Evolutionary conservation across 2,329 filamentous ascomycete species (phyloP), one percentile per base, ranked within the genome.

Genomic region (Aspergillus arachidicola): DNA sequence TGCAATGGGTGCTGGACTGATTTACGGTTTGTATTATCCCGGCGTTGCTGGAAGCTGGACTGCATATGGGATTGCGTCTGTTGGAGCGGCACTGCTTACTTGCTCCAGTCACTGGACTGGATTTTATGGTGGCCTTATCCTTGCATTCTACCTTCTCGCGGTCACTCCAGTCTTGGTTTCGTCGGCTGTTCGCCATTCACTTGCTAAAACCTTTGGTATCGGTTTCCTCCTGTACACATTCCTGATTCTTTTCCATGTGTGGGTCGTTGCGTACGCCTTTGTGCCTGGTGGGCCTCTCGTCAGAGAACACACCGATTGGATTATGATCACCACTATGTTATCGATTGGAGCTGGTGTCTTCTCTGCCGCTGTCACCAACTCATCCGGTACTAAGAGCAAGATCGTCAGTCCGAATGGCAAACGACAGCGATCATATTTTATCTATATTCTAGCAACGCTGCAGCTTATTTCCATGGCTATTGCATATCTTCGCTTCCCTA

Each of bases 241-340:
- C 72, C 81, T 98, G 81, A 90, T 97, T 5, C 86, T 99, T n/a
- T 97, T 97, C 83, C 94, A 98, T 74, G 93, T 97, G 60, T 99
- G 95, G 95, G 91, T 97, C 41, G 95, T 99, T 12, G 95, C 95
- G 2, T 99, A 99, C 73, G 95, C 95, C 14, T 99, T 99, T 71
- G 95, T 99, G 3, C 95, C 95, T 2, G 95, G 95, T 58, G 95
- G 95, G 2, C 93, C 93, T 3, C 85, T 97, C 1, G 91, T 99
- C 50, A 90, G 95, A 51, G 95, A 99, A 77, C 94, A 90, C 74
- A 99, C 94, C 1, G 94, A 98, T 76, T 97, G 94, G 91, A 86
- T 99, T 73, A 96, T 98, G 93, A 86, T 87, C 6, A 87, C 86
- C 9, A 96, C 87, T 73, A 96, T 98, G 91, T 76, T 93, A 2